phyloP scores from a whole-genome alignment of 441 rosid species.

The Corymbia calophylla region DNA sequence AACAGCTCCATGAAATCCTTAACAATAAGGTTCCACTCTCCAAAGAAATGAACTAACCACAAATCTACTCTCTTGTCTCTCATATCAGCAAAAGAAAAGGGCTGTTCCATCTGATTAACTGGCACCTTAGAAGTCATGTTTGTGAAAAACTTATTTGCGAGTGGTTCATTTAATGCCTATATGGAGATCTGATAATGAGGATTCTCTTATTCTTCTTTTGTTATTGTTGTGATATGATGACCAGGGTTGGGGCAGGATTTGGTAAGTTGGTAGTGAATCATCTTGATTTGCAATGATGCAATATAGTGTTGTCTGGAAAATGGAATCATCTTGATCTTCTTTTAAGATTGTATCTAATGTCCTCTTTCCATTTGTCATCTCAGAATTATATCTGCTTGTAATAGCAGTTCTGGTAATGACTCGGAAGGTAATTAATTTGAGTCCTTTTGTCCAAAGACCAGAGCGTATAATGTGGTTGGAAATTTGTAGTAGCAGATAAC shows the following conservation, averaged over 20 bases:
- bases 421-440: neutral
- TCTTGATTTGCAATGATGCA: neutral
- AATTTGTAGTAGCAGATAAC: neutral
- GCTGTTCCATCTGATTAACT: neutral
- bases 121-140: neutral
- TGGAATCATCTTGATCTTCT: neutral
- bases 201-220: neutral
- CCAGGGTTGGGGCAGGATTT: neutral
- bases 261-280: neutral
- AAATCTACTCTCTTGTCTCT: neutral
- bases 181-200: neutral
- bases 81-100: neutral
- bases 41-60: neutral
- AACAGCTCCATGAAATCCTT: neutral
- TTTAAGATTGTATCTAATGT: neutral
- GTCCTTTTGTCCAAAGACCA: neutral
- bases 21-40: neutral
- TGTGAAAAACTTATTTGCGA: neutral
- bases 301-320: neutral
- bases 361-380: neutral
- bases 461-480: neutral
- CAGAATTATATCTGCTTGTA: neutral
- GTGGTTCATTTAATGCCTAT: neutral
- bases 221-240: neutral
- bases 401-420: neutral